These are phyloP conservation scores for Pleurozium schreberi DNA, from an alignment of 225 moss, liverwort and hornwort genomes.

Conservation along the genomic window DNA sequence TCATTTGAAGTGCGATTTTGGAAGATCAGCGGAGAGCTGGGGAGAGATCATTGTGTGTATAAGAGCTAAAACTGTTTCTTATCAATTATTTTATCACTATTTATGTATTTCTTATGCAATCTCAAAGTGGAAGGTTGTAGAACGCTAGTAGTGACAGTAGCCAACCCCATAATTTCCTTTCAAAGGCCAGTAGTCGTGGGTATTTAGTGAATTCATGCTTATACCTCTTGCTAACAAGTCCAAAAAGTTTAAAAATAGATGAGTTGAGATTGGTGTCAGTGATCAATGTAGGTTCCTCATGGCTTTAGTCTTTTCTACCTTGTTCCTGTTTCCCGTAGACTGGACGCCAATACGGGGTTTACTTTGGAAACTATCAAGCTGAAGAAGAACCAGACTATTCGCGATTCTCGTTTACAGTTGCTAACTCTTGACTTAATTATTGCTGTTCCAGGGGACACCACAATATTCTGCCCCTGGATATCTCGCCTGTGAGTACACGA, in stretches of 20 bases:
- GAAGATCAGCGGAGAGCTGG: neutral
- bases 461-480: conserved; percentile 1
- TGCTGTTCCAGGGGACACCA: neutral
- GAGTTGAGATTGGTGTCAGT: neutral
- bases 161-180: neutral
- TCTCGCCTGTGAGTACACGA: conserved; percentile 41
- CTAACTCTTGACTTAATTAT: neutral
- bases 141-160: neutral
- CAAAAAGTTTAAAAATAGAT: neutral
- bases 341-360: neutral
- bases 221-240: neutral
- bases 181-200: neutral
- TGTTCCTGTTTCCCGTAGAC: neutral
- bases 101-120: neutral
- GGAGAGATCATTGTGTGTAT: neutral
- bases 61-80: neutral
- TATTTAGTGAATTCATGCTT: neutral
- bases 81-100: neutral
- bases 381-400: neutral
- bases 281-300: neutral
- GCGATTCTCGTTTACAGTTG: neutral
- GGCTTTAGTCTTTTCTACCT: neutral
- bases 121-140: neutral
- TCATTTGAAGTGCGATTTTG: neutral
- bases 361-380: neutral